Base-by-base conservation (phyloP, 2,329 filamentous ascomycete species). In the Seiridium cupressi region DNA sequence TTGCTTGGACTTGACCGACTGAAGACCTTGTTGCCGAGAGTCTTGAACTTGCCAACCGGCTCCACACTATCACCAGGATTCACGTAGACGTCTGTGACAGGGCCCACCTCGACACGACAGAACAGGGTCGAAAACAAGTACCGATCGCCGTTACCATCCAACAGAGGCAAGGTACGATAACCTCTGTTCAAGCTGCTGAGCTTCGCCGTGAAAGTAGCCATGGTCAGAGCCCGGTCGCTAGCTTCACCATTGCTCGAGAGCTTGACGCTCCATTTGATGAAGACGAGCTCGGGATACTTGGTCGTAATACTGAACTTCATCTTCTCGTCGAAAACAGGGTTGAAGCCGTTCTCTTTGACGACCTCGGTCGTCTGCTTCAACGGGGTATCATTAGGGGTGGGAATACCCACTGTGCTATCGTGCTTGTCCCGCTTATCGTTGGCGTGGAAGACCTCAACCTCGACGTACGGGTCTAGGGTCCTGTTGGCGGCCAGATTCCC, bases 51-150 rank as follows among this genome's bases (percentile, higher is more conserved):
- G 71, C 79, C 79, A 58, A 78, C 76, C 51, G 80, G 78, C 61
- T 78, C 77, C 48, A 63, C 69, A 18, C 76, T 61, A 55, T 65
- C 69, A 51, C 78, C 72, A 61, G 79, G 70, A 63, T 80, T 76
- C 51, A 88, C 78, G 65, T 86, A 83, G 64, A 84, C 79, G 62
- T 82, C 84, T 51, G 83, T 84, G 44, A 84, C 77, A 11, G 81
- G 79, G 44, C 84, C 81, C 36, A 85, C 90, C 66, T 88, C 88
- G 76, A 98, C 91, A 69, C 89, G 89, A 79, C 93, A 97, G 75
- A 98, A 97, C 13, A 99, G 81, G 9, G 93, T 96, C 2, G 95
- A 97, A 76, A 97, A 97, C 48, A 97, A 83, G 73, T 96, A 98
- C 68, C 93, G 92, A 68, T 97, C 93, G 62, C 93, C 95, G 64